Base-by-base conservation (phyloP, 345 rosid genomes). In the Atalantia buxifolia region DNA sequence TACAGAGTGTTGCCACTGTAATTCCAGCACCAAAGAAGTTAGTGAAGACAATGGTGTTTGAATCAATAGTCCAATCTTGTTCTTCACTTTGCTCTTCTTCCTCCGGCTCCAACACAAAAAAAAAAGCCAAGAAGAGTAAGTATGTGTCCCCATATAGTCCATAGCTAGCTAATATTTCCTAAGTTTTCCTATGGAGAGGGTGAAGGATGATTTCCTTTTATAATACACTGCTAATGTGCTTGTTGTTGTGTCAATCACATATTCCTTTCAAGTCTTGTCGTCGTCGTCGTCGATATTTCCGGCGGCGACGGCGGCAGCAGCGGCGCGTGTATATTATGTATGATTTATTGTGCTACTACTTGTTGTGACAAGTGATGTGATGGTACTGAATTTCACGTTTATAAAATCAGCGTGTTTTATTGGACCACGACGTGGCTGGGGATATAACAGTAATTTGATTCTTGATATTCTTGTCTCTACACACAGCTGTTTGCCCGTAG, bases 31-130 rank as follows among this genome's bases (percentile, higher is more conserved):
- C 66, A 48, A 82, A 40, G 66, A 82, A 16, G 40, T 70, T 12
- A 10, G 85, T 79, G 35, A 78, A 78, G 70, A 71, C 8, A n/a
- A 78, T 75, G 77, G 48, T 79, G 69, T 9, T 68, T 22, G 55
- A 55, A 61, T 28, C 7, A 8, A 1, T 77, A 4, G 19, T 71
- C 69, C 55, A 71, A 0, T 16, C 12, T 63, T 24, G 64, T 19
- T 57, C 66, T 68, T 72, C 72, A 10, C 14, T 19, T 59, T 28
- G 19, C 27, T 30, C 31, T 28, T 63, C 66, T 35, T 59, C 21
- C 66, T 12, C 66, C 2, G 7, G 30, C 30, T 63, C 35, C 35
- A 28, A 63, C 66, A 63, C 5, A 10, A 10, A 66, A 19, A 53
- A 28, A 31, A 71, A 55, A 9, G 40, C 62, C 4, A 56, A 53